Evolutionary conservation across 2,329 filamentous ascomycete genomes (phyloP), one percentile per base, ranked within the genome.

Genomic region (Beauveria brongniartii): DNA sequence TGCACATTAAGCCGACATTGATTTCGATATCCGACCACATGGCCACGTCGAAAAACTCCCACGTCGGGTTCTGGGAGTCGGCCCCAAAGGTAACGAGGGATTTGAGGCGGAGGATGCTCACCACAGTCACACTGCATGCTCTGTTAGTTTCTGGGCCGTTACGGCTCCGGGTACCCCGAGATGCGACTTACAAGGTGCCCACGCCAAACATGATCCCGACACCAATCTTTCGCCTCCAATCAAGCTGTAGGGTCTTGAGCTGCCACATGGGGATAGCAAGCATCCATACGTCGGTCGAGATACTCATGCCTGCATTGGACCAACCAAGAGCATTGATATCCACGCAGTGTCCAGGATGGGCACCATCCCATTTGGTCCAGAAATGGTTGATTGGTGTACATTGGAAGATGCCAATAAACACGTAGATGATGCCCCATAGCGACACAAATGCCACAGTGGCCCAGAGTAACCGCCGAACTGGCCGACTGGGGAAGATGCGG

Each of bases 181-280:
- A 1, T 3, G 30, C 1, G 64, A 65, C 73, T 68, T 55, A 74
- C 72, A 75, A 75, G 1, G 73, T 68, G 43, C 78, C 78, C 1
- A 79, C 70, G 4, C 71, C 68, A 50, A 80, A 78, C 74, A 80
- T 79, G 40, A 76, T 63, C 0, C 68, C 65, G 0, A 79, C 71
- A 4, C 72, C 73, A 28, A 76, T 62, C 66, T 79, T 80, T 66
- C 77, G 77, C 66, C 72, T 74, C 65, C 70, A 73, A 18, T 72
- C 71, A 2, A 73, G 62, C 2, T 68, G 67, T 26, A 80, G 65
- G 0, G 65, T 66, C 5, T 68, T 62, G 0, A 80, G 63, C 22
- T 75, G 71, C 26, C 70, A 72, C 24, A 79, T 66, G 0, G 77
- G 77, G 0, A 79, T 64, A 0, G 67, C 71, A 50, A 80, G 69